Conservation (phyloP, 768 basidiomycete species). For the Tulasnella sp. region DNA sequence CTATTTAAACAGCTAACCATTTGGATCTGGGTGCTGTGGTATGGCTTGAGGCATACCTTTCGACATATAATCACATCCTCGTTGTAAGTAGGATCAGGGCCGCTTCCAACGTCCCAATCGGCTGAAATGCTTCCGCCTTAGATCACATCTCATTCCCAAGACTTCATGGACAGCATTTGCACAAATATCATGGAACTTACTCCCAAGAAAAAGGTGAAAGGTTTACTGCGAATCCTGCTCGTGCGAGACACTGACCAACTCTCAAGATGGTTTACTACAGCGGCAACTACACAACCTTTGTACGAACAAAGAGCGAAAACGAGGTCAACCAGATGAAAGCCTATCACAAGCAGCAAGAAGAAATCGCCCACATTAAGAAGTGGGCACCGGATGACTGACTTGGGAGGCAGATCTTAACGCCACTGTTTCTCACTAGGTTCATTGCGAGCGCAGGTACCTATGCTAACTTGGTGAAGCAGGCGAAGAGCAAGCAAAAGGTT, state of each 20-base stretch:
- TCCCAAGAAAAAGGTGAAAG: constrained; percentile 66
- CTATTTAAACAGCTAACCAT: constrained; percentile 66
- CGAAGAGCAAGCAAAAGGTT: constrained; percentile 95
- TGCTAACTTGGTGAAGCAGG: constrained; percentile 96
- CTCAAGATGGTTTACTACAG: constrained; percentile 74
- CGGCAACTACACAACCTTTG: constrained; percentile 97
- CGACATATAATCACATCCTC: constrained; percentile 97
- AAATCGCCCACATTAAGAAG: constrained; percentile 98
- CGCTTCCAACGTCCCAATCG: background rate
- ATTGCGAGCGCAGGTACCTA: constrained; percentile 99
- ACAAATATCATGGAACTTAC: constrained; percentile 98
- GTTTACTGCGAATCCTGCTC: background rate
- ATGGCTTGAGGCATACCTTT: constrained; percentile 97
- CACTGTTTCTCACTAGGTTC: constrained; percentile 52
- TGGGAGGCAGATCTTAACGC: background rate
- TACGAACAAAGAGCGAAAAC: constrained; percentile 93
- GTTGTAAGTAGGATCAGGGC: constrained; percentile 42
- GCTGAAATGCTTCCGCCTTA: background rate
- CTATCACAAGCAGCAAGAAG: constrained; percentile 96
- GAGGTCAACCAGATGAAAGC: constrained; percentile 99
- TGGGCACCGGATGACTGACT: constrained; percentile 38
- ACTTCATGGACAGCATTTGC: constrained; percentile 97
- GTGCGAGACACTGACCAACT: background rate
- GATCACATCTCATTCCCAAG: constrained; percentile 96
- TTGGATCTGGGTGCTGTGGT: constrained; percentile 96